Evolutionary conservation across 306 rosid species (phyloP), one percentile per base, ranked within the genome.

Genomic region (Mucuna pruriens): DNA sequence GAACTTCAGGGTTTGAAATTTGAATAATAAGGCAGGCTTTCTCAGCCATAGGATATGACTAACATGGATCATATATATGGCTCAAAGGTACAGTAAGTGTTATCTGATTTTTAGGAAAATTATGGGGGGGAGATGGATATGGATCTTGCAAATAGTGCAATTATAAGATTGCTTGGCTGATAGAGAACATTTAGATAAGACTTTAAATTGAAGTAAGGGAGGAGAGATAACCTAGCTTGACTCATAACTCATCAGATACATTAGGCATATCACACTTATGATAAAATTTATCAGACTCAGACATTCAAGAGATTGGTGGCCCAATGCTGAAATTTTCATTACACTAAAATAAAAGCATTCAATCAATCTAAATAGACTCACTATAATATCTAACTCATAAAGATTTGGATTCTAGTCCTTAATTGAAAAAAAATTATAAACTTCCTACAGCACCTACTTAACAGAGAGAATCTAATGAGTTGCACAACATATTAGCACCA

Each of bases 381-480:
- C 45, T 69, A 38, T 70, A 69, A 54, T 60, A 86, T 55, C 74
- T 29, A 72, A 61, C 76, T 23, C 62, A 49, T 38, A 48, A n/a
- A 19, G 23, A 69, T 75, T 82, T 73, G 60, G 49, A 74, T 16
- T 69, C 61, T 51, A 54, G 76, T 22, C 69, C 80, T 83, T 75
- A 16, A 44, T 36, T 55, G 19, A 75, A 44, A 69, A 52, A 48
- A 25, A 75, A 45, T 66, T 70, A 42, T 31, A 66, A 75, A 36
- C 38, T 31, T 39, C 66, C 57, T 79, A 23, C 44, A 15, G 25
- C 68, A 76, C 33, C 51, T 16, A 49, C 17, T 58, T 44, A 79
- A 73, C n/a, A 52, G 69, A 78, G 52, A 64, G 4, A 61, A 64
- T 64, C 75, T 17, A 64, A 45, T 74, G 48, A 80, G 55, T 40